Evolutionary conservation across 2,329 filamentous ascomycete species (phyloP), one percentile per base, ranked within the genome.

Genomic region (Macroventuria anomochaeta): DNA sequence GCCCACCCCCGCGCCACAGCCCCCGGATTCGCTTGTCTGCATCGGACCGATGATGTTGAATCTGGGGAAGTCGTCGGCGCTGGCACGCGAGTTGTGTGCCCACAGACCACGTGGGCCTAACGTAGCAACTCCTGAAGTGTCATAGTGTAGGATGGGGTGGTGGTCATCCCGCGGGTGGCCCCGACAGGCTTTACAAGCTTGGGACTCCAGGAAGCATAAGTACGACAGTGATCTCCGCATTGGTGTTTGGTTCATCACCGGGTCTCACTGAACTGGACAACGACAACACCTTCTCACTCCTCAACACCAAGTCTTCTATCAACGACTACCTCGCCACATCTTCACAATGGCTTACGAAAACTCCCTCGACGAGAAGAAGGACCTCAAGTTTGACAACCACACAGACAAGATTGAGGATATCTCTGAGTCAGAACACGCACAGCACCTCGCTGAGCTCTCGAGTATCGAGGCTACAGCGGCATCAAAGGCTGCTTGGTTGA

Each of bases 401-500:
- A 40, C 61, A 21, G 58, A 65, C 39, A 54, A 44, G 51, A 66
- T 69, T 38, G 67, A 69, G 32, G 59, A 67, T 15, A 47, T 66
- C 38, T 51, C 60, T 17, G 56, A 48, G 26, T 44, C 51, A n/a
- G 58, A 60, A 32, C 48, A 63, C 38, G 54, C 59, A 15, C 57
- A 61, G n/a, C 46, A 61, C 5, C 49, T 69, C 18, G 55, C 57
- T 11, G 53, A 68, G 26, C 62, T 69, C 28, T 67, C 62, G n/a
- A 58, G 53, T 17, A 68, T 68, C 25, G 66, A 69, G 42, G 61
- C 64, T 23, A 63, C 62, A 18, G 66, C 66, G 3, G 66, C 66
- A 15, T 68, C 65, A 8, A 67, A 61, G 48, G 63, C 65, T 40
- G 65, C 67, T 29, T 68, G 67, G 67, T 49, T 69, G 31, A 68